Percentiles rank a stretch among this genome's conserved stretches.
These are phyloP conservation scores for Physaria fendleri DNA, from an alignment of 345 rosid genomes.

Conservation along the genomic window DNA sequence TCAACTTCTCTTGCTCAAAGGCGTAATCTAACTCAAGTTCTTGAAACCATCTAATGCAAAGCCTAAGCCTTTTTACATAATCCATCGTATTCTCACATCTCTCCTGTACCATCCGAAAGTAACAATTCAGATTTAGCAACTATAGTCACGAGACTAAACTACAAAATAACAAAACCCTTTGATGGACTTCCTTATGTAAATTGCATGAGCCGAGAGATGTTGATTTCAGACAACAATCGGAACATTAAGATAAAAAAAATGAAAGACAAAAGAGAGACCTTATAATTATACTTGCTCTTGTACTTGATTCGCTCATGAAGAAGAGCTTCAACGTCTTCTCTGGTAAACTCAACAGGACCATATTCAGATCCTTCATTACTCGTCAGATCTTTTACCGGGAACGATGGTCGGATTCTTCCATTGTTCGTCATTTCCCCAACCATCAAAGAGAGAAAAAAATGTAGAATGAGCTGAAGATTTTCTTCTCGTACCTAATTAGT, in stretches of 20 bases:
- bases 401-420: slow-evolving; percentile 43
- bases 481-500: slow-evolving; percentile 23
- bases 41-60: slow-evolving; percentile 93
- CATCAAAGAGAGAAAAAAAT: slow-evolving; percentile 21
- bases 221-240: not conserved
- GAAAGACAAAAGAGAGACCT: slow-evolving; percentile 36
- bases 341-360: slow-evolving; percentile 50
- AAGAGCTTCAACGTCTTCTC: slow-evolving; percentile 64
- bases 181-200: not conserved
- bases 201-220: slow-evolving; percentile 19
- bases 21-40: slow-evolving; percentile 82
- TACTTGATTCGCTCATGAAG: slow-evolving; percentile 50
- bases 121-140: not conserved
- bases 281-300: slow-evolving; percentile 74
- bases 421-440: slow-evolving; percentile 43
- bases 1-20: slow-evolving; percentile 74
- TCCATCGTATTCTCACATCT: slow-evolving; percentile 87
- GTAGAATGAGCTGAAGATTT: not conserved
- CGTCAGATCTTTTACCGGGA: slow-evolving; percentile 48
- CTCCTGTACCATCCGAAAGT: slow-evolving; percentile 43
- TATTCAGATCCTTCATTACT: slow-evolving; percentile 60
- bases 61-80: slow-evolving; percentile 85
- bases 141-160: not conserved
- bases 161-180: not conserved
- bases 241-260: not conserved